Base-by-base conservation (phyloP, 371 early-diverging fungal genomes). In the Mucor indicus region DNA sequence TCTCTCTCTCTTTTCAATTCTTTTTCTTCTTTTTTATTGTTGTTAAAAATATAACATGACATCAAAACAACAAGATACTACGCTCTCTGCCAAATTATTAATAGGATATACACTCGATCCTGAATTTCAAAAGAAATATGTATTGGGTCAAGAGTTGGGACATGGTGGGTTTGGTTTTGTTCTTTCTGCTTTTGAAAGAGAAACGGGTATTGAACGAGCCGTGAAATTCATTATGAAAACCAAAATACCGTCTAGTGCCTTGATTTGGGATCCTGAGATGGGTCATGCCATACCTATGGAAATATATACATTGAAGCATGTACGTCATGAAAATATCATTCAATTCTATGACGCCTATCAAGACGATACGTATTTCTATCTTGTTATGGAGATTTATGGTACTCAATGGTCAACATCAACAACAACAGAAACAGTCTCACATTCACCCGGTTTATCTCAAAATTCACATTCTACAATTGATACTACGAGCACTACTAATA, bases 121-220 rank as follows among this genome's bases (percentile, higher is more conserved):
- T 16, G 76, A 68, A n/a, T 85, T 87, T 44, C 19, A 50, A 9
- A 44, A 60, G 29, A 67, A 80, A 41, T 87, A 86, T 54, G 53
- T 55, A 0, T 54, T 87, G 8, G 76, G 77, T 22, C 80, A 83
- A 47, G 85, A 85, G 57, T 81, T 91, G 11, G 90, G 90, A 16
- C 79, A 75, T 22, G 92, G 92, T 38, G 92, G 88, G 2, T 90
- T 86, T 59, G 92, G 92, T 17, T 87, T 87, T 59, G 90, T 89
- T 2, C 67, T 85, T 17, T 68, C 82, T 5, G 85, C 84, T 12
- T 60, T 66, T n/a, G 77, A 86, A 38, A 58, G 60, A n/a, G 38
- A 61, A 19, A 75, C 72, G 30, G 64, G 71, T 5, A 61, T 68
- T 21, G 84, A 85, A 50, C 81, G 87, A 21, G 92, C 92, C 6